Percentiles rank a stretch among this genome's conserved stretches.
Evolutionary conservation across 2,329 filamentous ascomycete genomes (phyloP).

Genomic region (Neonectria punicea): DNA sequence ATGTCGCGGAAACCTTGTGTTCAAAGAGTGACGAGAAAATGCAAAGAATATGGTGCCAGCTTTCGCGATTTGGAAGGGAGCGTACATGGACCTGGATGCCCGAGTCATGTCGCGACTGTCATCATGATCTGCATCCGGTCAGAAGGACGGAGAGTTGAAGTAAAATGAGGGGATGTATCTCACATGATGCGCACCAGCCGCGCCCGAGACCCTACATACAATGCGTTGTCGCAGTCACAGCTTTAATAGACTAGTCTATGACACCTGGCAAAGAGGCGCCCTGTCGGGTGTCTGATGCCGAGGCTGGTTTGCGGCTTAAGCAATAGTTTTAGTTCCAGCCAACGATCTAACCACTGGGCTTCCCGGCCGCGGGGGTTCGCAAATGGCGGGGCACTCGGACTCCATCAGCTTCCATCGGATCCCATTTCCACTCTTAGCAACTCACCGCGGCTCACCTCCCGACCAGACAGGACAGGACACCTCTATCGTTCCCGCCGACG

Average conservation of each 20-base stretch:
- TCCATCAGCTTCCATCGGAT: constrained; percentile 22
- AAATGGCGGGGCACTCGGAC: constrained; percentile 18
- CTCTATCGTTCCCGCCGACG: too few relatives aligned
- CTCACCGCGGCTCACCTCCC: background rate
- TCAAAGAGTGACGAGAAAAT: background rate
- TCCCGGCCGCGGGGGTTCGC: constrained; percentile 14
- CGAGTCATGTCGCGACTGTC: background rate
- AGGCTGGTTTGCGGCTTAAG: background rate
- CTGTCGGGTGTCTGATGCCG: constrained; percentile 5
- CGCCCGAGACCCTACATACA: too few relatives aligned
- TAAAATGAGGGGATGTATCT: background rate
- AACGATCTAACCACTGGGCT: background rate
- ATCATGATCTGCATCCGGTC: background rate
- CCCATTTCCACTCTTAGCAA: constrained; percentile 4
- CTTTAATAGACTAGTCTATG: too few relatives aligned
- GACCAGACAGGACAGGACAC: background rate
- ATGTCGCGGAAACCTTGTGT: background rate
- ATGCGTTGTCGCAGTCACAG: too few relatives aligned
- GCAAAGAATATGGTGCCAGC: too few relatives aligned
- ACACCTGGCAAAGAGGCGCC: background rate
- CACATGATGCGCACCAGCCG: background rate
- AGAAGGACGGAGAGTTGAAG: background rate
- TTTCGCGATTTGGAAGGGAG: background rate
- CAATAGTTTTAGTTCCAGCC: background rate
- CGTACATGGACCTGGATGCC: background rate